Evolutionary conservation across 2,329 filamentous ascomycete species (phyloP).

Genomic region (Neonectria punicea): DNA sequence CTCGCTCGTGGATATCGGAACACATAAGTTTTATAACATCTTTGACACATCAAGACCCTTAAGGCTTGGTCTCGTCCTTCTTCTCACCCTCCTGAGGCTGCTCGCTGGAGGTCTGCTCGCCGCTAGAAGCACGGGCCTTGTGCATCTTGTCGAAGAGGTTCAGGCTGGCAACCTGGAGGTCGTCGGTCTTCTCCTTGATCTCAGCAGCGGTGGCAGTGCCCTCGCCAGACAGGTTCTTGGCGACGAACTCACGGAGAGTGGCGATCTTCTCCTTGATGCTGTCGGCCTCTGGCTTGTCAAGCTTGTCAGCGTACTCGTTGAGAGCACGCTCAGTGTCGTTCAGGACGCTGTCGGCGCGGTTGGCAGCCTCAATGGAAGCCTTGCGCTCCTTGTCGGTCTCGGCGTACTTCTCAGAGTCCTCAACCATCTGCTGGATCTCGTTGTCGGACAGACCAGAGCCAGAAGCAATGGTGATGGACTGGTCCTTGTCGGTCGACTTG

Average conservation of each 20-base stretch:
- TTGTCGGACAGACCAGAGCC: conserved; percentile 94
- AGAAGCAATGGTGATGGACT: conserved; percentile 98
- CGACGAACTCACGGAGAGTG: conserved; percentile 85
- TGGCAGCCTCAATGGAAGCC: conserved; percentile 92
- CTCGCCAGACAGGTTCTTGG: conserved; percentile 95
- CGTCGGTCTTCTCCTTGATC: conserved; percentile 98
- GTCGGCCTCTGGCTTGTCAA: conserved; percentile 96
- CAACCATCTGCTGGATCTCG: conserved; percentile 97
- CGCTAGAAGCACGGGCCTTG: conserved; percentile 77
- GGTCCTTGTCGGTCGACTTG: conserved; percentile 99
- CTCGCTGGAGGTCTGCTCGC: conserved; percentile 50
- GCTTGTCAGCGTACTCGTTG: conserved; percentile 94
- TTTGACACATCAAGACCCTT: conserved; percentile 49
- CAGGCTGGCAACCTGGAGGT: conserved; percentile 94
- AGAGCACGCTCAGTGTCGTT: conserved; percentile 99
- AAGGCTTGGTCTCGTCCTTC: conserved; percentile 79
- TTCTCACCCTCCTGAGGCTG: conserved; percentile 75
- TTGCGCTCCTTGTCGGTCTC: conserved; percentile 98
- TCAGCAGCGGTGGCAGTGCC: conserved; percentile 85
- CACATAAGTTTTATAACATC: conserved; percentile 42
- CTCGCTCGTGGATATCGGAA: conserved; percentile 48
- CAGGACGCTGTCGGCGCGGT: conserved; percentile 94
- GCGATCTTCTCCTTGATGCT: conserved; percentile 94
- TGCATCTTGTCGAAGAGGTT: conserved; percentile 99
- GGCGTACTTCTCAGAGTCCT: conserved; percentile 96